phyloP scores from a whole-genome alignment of 1,284 basidiomycete species.

The Ganoderma lingzhi region DNA sequence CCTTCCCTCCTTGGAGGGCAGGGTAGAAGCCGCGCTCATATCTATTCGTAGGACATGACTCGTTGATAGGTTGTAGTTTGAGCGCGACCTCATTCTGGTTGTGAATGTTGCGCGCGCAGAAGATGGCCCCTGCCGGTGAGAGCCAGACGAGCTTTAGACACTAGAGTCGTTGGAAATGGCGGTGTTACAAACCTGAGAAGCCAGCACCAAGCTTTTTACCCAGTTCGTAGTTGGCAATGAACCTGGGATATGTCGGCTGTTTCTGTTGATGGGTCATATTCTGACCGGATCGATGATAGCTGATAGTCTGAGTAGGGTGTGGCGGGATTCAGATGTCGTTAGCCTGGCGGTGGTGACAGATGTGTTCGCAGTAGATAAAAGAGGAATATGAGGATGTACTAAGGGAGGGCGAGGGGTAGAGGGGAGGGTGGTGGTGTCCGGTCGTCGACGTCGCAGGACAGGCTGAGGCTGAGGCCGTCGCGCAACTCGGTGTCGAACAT shows the following conservation, averaged over 20 bases:
- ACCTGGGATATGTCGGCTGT: constrained; percentile 34
- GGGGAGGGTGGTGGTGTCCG: constrained; percentile 10
- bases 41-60: constrained; percentile 77
- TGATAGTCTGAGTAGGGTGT: constrained; percentile 22
- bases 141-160: background rate
- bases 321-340: background rate
- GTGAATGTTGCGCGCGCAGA: constrained; percentile 62
- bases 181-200: constrained; percentile 42
- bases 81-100: constrained; percentile 68
- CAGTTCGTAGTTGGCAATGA: constrained; percentile 44
- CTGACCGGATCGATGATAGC: constrained; percentile 12
- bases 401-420: constrained; percentile 8
- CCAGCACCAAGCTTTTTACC: constrained; percentile 44
- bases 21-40: constrained; percentile 77
- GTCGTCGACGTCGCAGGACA: constrained; percentile 11
- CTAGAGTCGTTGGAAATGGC: background rate
- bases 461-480: constrained; percentile 12
- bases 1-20: constrained; percentile 72
- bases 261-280: constrained; percentile 18
- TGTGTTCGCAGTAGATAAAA: no score
- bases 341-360: background rate
- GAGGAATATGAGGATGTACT: background rate
- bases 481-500: constrained; percentile 29
- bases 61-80: constrained; percentile 71
- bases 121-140: constrained; percentile 67